Base-by-base conservation (phyloP, 2,329 filamentous ascomycete species). In the Alternaria dauci region DNA sequence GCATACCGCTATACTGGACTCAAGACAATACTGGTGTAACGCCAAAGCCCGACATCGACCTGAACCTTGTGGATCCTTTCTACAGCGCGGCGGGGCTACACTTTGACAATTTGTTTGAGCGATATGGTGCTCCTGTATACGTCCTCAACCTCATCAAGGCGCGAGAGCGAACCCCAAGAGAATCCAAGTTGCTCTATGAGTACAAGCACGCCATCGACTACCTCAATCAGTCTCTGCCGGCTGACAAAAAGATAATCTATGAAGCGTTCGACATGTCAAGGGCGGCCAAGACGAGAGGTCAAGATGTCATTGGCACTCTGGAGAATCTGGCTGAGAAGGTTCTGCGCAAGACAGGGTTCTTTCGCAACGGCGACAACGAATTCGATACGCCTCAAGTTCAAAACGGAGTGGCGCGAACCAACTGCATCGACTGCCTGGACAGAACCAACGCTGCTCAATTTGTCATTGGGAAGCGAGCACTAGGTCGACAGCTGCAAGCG, bases 241-340 rank as follows among this genome's bases (percentile, higher is more conserved):
- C 85, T 2, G 89, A 89, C 57, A 92, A 94, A 73, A 93, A 92
- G 75, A 96, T 99, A 52, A 88, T 94, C 9, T 94, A 99, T 77
- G 93, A 95, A 71, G 93, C 94, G 3, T 99, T 95, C 88, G 95
- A 99, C 76, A 99, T 99, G 95, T 97, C 94, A 63, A 87, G 95
- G 59, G 94, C 95, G 5, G 93, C 94, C 18, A 99, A 99, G 80
- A 89, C 83, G 20, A 89, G 92, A 36, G 94, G 95, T 58, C 91
- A 96, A 71, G 94, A 99, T 80, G 95, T 99, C 2, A 98, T 99
- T 68, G 90, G 90, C 25, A 96, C 91, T 1, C 85, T 99, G 4
- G 95, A 99, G 77, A 85, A 86, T 55, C 97, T 98, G 68, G 94
- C 93, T 1, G 92, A 96, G 73, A 90, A 93, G 26, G 92, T 98